A percentile compares a stretch with the other conserved stretches of the same genome.
These are phyloP conservation scores for Lecanicillium sp. DNA, from an alignment of 2,329 filamentous ascomycete genomes.

Conservation along the genomic window DNA sequence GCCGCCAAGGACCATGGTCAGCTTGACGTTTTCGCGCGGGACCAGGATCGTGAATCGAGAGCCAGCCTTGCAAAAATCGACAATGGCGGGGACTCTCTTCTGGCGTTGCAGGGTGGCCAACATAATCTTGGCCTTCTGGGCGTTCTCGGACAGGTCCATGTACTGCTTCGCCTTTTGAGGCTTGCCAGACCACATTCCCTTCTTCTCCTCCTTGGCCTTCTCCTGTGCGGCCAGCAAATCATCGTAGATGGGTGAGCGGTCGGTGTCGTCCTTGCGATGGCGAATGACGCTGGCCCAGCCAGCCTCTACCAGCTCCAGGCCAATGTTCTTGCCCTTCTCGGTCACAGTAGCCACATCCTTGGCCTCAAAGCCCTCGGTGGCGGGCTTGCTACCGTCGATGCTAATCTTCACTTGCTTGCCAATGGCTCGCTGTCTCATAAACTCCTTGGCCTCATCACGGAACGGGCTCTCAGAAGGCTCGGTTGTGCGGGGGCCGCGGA, in stretches of 20 bases:
- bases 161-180: slow-evolving; percentile 74
- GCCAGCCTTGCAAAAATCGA: slow-evolving; percentile 97
- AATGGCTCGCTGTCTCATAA: slow-evolving; percentile 85
- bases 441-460: slow-evolving; percentile 91
- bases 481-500: slow-evolving; percentile 83
- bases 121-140: slow-evolving; percentile 94
- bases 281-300: slow-evolving; percentile 92
- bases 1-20: slow-evolving; percentile 89
- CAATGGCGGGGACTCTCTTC: slow-evolving; percentile 84
- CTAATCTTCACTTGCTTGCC: slow-evolving; percentile 89
- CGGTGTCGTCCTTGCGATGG: slow-evolving; percentile 89
- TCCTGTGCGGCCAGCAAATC: slow-evolving; percentile 75
- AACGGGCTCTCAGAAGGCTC: slow-evolving; percentile 86
- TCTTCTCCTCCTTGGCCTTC: slow-evolving; percentile 75
- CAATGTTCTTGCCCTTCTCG: slow-evolving; percentile 79
- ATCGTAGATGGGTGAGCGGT: slow-evolving; percentile 91
- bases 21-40: slow-evolving; percentile 85
- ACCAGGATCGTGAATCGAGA: slow-evolving; percentile 89
- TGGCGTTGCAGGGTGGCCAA: slow-evolving; percentile 80
- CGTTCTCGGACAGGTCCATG: slow-evolving; percentile 81
- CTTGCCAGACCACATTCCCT: slow-evolving; percentile 94
- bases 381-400: slow-evolving; percentile 85
- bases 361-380: slow-evolving; percentile 84
- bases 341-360: slow-evolving; percentile 88
- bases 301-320: slow-evolving; percentile 76